phyloP scores from a whole-genome alignment of 129 eudicot genomes.

The Scalesia atractyloides region DNA sequence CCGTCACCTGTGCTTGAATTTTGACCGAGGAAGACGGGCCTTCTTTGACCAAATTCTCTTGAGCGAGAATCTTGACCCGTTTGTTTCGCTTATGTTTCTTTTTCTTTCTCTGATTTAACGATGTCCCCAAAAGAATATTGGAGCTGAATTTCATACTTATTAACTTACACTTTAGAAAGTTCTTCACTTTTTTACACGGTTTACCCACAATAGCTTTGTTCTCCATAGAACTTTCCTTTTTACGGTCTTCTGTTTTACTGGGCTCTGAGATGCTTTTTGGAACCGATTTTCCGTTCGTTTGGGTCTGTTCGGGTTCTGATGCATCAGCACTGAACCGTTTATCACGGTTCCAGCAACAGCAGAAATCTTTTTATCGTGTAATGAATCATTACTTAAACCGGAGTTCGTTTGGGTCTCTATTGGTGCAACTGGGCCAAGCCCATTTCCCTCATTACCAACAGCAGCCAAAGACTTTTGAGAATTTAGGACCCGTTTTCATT shows the following conservation, averaged over 20 bases:
- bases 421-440: background rate
- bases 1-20: conserved; percentile 28
- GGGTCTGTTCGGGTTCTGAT: conserved; percentile 23
- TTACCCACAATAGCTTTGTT: background rate
- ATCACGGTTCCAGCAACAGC: conserved; percentile 28
- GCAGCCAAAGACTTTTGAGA: conserved; percentile 25
- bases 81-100: conserved; percentile 48
- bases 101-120: conserved; percentile 53
- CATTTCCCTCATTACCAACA: conserved; percentile 19
- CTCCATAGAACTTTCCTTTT: background rate
- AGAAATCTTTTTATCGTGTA: conserved; percentile 16
- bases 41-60: conserved; percentile 22
- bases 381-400: conserved; percentile 18
- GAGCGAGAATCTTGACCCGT: conserved; percentile 27
- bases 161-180: conserved; percentile 35
- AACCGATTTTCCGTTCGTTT: conserved; percentile 16
- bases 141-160: conserved; percentile 54
- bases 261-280: conserved; percentile 26
- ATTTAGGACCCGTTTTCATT: conserved; percentile 22
- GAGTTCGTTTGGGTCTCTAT: conserved; percentile 12
- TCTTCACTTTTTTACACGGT: conserved; percentile 31
- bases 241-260: conserved; percentile 13
- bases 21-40: conserved; percentile 40
- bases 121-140: conserved; percentile 47
- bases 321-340: conserved; percentile 21